Evolutionary conservation across 140 eudicot genomes (phyloP).

Genomic region (Stevia rebaudiana): DNA sequence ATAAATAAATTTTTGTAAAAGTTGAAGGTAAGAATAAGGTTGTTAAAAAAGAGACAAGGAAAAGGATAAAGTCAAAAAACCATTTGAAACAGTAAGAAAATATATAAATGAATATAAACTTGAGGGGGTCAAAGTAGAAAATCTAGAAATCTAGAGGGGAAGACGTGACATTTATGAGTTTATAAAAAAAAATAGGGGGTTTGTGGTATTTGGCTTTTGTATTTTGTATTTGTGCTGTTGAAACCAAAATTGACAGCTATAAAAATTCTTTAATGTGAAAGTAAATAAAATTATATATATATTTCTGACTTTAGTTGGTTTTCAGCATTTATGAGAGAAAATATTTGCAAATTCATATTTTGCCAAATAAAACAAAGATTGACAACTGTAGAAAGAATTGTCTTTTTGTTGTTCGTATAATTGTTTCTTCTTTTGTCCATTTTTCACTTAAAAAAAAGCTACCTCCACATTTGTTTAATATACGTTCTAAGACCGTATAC

Average conservation of each 20-base stretch:
- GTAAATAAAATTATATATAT: background rate
- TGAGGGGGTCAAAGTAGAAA: too few relatives aligned
- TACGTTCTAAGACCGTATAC: too few relatives aligned
- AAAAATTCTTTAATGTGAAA: background rate
- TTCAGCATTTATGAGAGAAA: background rate
- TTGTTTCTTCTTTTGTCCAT: background rate
- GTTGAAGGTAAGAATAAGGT: too few relatives aligned
- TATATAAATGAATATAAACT: too few relatives aligned
- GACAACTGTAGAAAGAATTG: background rate
- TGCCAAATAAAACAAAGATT: background rate
- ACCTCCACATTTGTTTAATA: too few relatives aligned
- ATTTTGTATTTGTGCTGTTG: background rate
- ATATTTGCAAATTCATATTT: background rate
- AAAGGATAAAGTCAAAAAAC: too few relatives aligned
- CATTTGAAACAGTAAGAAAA: too few relatives aligned
- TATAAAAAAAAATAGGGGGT: background rate
- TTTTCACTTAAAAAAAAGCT: too few relatives aligned
- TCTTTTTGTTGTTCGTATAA: background rate
- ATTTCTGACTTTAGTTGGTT: background rate
- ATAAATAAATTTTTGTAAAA: too few relatives aligned
- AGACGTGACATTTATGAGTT: too few relatives aligned
- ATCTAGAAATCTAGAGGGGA: too few relatives aligned
- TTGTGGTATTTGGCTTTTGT: background rate
- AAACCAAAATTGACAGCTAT: slow-evolving; percentile 5
- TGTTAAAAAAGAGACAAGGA: too few relatives aligned